Base-by-base conservation (phyloP, 2,329 filamentous ascomycete genomes). In the Ceratocystis ficicola region DNA sequence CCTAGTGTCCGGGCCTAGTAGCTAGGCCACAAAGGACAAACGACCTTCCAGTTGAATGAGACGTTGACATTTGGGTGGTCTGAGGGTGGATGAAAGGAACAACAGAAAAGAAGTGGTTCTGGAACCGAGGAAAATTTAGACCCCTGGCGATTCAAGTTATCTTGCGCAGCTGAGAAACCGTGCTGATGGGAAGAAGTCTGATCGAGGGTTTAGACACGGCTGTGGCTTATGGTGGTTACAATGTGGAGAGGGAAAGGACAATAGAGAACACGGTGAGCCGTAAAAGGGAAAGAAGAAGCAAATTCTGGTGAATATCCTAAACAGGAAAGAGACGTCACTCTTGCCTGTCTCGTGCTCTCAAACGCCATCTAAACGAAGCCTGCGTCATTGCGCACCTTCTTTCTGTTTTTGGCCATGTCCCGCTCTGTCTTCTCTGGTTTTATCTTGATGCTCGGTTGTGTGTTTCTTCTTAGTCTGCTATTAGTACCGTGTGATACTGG, bases 71-170 rank as follows among this genome's bases (percentile, higher is more conserved):
- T 12, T 10, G 22, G 55, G 55, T 59, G 55, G 55, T 59, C 55
- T 59, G 55, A 59, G 55, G 55, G 55, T 59, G 55, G 55, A 59
- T 28, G 10, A 59, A 59, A 59, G 55, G 55, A 59, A 59, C 36
- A 28, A 32, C 28, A 59, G 36, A 59, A n/a, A 59, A 59, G 55
- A 59, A 59, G 55, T 59, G 55, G 55, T 20, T 8, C 55, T 41
- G 1, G 55, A 30, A 36, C 30, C 17, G 25, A 28, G n/a, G 28
- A 59, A 59, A 59, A 59, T 59, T 59, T 36, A 59, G 55, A 59
- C 36, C 28, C 55, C 55, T 59, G 30, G 6, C 5, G 6, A 32
- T 7, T 32, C 30, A 32, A 32, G 30, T 8, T 32, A 30, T 28
- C 22, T 10, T 6, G 30, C 17, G 25, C 12, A 15, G 4, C 10